A percentile compares a stretch with the other conserved stretches of the same genome.
These are phyloP conservation scores for Apophysomyces ossiformis DNA, from an alignment of 371 early-diverging fungal species.

Conservation along the genomic window DNA sequence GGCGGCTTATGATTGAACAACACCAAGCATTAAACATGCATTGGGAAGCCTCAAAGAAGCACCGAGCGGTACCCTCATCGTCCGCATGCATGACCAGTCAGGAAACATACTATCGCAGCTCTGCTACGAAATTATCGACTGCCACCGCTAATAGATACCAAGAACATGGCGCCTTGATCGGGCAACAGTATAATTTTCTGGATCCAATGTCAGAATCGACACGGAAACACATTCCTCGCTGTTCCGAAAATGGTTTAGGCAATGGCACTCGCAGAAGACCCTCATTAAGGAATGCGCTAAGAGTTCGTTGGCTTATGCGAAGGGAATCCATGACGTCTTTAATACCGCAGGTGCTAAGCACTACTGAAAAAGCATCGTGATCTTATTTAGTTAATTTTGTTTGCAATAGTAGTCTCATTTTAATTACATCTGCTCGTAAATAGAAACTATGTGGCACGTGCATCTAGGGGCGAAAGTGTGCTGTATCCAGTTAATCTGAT, in stretches of 20 bases:
- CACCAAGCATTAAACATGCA: constrained; percentile 23
- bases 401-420: neutral
- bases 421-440: neutral
- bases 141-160: neutral
- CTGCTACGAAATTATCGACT: neutral
- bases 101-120: neutral
- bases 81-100: neutral
- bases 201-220: neutral
- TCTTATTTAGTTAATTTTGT: neutral
- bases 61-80: neutral
- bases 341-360: neutral
- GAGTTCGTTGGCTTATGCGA: too few species aligned
- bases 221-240: neutral
- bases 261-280: too few species aligned
- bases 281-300: too few species aligned
- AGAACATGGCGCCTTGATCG: neutral
- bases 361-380: neutral
- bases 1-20: constrained; percentile 50
- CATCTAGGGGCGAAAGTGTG: neutral
- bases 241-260: too few species aligned
- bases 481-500: too few species aligned
- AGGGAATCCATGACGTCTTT: neutral
- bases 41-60: neutral
- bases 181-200: neutral
- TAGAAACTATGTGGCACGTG: neutral